Evolutionary conservation across 495 filamentous ascomycete species (phyloP).

Genomic region (Penicillium riverlandense): DNA sequence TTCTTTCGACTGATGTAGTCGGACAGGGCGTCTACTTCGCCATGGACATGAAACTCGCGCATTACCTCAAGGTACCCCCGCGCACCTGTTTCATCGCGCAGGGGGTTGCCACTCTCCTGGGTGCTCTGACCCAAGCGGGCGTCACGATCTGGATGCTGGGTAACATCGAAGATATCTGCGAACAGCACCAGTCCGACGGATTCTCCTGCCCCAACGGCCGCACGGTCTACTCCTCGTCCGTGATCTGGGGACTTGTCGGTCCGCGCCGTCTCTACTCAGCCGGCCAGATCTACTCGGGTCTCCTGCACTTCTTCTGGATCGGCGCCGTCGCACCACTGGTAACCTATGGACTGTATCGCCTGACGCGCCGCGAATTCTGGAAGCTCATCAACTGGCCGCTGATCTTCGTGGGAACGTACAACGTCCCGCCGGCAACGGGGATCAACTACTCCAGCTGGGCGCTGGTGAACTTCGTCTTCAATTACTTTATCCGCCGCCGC

Average conservation of each 20-base stretch:
- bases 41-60: slow-evolving; percentile 76
- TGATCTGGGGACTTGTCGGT: slow-evolving; percentile 85
- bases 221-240: slow-evolving; percentile 78
- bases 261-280: slow-evolving; percentile 52
- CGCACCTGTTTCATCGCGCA: slow-evolving; percentile 67
- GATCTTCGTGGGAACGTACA: slow-evolving; percentile 22
- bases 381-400: slow-evolving; percentile 18
- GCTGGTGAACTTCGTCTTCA: slow-evolving; percentile 68
- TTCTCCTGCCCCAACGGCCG: slow-evolving; percentile 81
- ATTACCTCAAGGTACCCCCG: slow-evolving; percentile 71
- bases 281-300: slow-evolving; percentile 43
- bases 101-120: slow-evolving; percentile 53
- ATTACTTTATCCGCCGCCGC: slow-evolving; percentile 49
- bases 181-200: slow-evolving; percentile 64
- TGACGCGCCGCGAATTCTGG: slow-evolving; percentile 21
- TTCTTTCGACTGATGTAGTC: slow-evolving; percentile 67
- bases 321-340: slow-evolving; percentile 63
- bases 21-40: slow-evolving; percentile 83
- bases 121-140: slow-evolving; percentile 60
- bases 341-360: slow-evolving; percentile 51
- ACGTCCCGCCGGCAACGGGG: slow-evolving; percentile 47
- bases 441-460: slow-evolving; percentile 81
- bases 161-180: slow-evolving; percentile 70
- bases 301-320: slow-evolving; percentile 66
- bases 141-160: slow-evolving; percentile 81